Conservation (phyloP, 2,329 filamentous ascomycete genomes). For the Westerdykella sp. region DNA sequence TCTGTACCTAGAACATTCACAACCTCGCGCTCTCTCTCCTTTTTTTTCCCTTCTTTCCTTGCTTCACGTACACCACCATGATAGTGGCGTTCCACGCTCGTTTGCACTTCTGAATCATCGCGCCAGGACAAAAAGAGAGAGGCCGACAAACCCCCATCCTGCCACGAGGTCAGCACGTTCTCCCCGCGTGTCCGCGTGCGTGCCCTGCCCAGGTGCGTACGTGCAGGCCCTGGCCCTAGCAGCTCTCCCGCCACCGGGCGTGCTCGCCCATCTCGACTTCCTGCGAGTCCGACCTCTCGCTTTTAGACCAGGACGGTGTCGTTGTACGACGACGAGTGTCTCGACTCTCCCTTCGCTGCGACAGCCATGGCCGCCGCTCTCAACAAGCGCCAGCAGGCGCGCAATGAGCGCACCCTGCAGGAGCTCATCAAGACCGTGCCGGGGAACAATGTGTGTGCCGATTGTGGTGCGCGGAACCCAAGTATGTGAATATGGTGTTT, state of each 20-base stretch:
- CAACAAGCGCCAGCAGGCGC: slow-evolving; percentile 95
- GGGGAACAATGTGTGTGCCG: slow-evolving; percentile 90
- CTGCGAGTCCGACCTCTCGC: slow-evolving; percentile 6
- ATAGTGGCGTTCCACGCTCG: no score
- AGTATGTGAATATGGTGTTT: slow-evolving; percentile 49
- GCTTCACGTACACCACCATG: no score
- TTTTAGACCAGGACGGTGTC: no score
- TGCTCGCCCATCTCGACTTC: slow-evolving; percentile 6
- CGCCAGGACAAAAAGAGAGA: no score
- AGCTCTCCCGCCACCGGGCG: slow-evolving; percentile 5
- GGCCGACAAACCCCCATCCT: background rate
- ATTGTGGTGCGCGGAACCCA: slow-evolving; percentile 88
- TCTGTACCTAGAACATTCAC: no score
- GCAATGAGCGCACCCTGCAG: slow-evolving; percentile 87
- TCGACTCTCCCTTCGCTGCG: slow-evolving; percentile 8
- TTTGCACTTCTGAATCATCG: no score
- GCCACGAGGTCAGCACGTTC: background rate
- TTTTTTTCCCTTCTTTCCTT: no score
- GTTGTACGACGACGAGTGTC: background rate
- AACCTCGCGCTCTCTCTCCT: no score
- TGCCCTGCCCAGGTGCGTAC: no score
- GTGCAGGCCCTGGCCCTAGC: background rate
- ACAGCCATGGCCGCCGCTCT: slow-evolving; percentile 63
- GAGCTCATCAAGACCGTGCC: slow-evolving; percentile 78
- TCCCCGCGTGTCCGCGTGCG: no score